Conservation (phyloP, 129 eudicot species). For the Tagetes patula region DNA sequence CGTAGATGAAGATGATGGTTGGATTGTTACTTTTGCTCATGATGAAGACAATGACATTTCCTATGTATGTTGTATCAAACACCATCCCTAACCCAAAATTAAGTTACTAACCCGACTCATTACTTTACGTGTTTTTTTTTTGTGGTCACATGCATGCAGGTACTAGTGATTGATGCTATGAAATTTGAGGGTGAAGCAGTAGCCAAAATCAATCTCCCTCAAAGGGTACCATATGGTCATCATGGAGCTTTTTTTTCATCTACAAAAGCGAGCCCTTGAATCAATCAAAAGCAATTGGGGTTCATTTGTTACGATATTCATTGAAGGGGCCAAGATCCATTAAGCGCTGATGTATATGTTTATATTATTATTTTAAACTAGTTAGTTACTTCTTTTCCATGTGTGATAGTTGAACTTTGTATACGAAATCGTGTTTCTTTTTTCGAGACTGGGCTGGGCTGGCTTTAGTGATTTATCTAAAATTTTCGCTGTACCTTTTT, state of each 20-base stretch:
- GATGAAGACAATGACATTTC: slow-evolving; percentile 46
- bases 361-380: too few species aligned
- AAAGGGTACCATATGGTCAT: slow-evolving; percentile 51
- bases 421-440: too few species aligned
- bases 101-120: too few species aligned
- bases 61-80: neutral
- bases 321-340: too few species aligned
- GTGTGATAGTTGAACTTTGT: too few species aligned
- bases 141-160: slow-evolving; percentile 21
- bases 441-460: too few species aligned
- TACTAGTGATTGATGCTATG: slow-evolving; percentile 48
- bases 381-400: too few species aligned
- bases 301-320: too few species aligned
- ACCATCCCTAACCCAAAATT: neutral
- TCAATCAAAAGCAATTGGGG: neutral
- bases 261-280: neutral
- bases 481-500: too few species aligned
- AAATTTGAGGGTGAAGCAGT: slow-evolving; percentile 35
- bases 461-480: too few species aligned
- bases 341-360: too few species aligned
- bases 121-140: neutral
- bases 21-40: slow-evolving; percentile 50
- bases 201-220: slow-evolving; percentile 39
- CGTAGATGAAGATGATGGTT: slow-evolving; percentile 54
- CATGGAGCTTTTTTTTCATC: slow-evolving; percentile 43